Evolutionary conservation across 2,329 filamentous ascomycete genomes (phyloP).

Genomic region (Pseudogymnoascus sp.): DNA sequence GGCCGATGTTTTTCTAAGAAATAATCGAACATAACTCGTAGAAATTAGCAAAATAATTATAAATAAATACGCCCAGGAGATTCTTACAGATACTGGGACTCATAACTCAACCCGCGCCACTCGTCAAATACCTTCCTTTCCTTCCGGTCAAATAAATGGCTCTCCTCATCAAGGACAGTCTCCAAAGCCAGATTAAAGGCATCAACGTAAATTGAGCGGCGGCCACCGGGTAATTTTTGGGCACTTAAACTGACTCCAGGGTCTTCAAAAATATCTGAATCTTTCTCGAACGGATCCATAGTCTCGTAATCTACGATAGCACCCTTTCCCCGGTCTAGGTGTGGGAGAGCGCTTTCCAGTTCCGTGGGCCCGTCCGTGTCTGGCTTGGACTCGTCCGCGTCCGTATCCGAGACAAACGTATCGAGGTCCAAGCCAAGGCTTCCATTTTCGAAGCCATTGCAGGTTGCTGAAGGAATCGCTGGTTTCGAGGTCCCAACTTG

Average conservation of each 20-base stretch:
- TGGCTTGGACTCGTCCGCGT: not conserved
- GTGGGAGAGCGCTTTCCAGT: slow-evolving; percentile 62
- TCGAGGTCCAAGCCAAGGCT: not conserved
- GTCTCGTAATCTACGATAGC: slow-evolving; percentile 75
- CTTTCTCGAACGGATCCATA: slow-evolving; percentile 38
- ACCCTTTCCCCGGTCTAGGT: slow-evolving; percentile 55
- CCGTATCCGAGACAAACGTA: not conserved
- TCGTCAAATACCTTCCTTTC: slow-evolving; percentile 69
- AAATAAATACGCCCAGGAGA: not conserved
- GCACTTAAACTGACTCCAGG: slow-evolving; percentile 44
- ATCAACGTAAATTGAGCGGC: slow-evolving; percentile 91
- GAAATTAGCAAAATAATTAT: slow-evolving; percentile 11
- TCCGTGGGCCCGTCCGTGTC: slow-evolving; percentile 45
- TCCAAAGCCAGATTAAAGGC: slow-evolving; percentile 90
- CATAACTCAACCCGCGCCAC: slow-evolving; percentile 69
- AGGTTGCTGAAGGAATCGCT: not conserved
- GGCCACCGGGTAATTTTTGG: slow-evolving; percentile 61
- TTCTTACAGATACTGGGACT: slow-evolving; percentile 79
- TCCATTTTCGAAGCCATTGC: not conserved
- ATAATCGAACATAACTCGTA: slow-evolving; percentile 76
- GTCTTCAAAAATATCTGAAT: slow-evolving; percentile 31
- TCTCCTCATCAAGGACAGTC: slow-evolving; percentile 82
- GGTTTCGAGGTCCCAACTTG: not conserved
- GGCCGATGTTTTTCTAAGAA: slow-evolving; percentile 79
- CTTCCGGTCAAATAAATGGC: slow-evolving; percentile 73